Percentiles rank a stretch among this genome's conserved stretches.
Conservation (phyloP, 805 yeast species). For the Metschnikowia baotianmanensis region DNA sequence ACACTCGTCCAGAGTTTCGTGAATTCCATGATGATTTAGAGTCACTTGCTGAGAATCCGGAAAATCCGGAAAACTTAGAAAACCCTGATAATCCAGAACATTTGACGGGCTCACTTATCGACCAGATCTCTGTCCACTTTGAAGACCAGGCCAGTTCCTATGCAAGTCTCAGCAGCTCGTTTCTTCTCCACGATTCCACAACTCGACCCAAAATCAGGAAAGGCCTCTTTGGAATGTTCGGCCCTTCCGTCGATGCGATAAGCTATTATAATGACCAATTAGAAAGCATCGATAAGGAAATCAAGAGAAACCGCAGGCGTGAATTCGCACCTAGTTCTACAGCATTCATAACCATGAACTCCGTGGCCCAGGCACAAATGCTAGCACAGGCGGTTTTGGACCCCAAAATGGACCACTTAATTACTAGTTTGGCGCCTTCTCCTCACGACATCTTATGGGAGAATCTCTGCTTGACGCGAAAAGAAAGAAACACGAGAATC, state of each 20-base stretch:
- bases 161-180: constrained; percentile 7
- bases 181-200: not conserved
- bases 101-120: constrained; percentile 27
- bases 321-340: constrained; percentile 83
- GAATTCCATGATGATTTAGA: too few species aligned
- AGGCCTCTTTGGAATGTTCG: constrained; percentile 63
- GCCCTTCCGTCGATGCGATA: constrained; percentile 76
- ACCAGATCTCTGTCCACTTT: constrained; percentile 27
- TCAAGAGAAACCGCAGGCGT: constrained; percentile 57
- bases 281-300: constrained; percentile 67
- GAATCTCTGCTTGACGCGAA: constrained; percentile 76
- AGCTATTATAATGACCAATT: constrained; percentile 69
- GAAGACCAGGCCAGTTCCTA: constrained; percentile 12
- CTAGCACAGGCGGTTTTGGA: constrained; percentile 93
- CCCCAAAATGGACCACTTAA: constrained; percentile 80
- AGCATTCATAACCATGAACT: constrained; percentile 92
- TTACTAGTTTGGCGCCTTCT: constrained; percentile 87
- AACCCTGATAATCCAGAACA: too few species aligned
- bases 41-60: too few species aligned
- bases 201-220: constrained; percentile 58
- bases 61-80: not conserved
- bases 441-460: constrained; percentile 96
- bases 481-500: constrained; percentile 63
- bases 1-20: too few species aligned
- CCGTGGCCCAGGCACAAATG: constrained; percentile 95